Conservation (phyloP, 176 grass and related monocot species). For the Juncus inflexus region DNA sequence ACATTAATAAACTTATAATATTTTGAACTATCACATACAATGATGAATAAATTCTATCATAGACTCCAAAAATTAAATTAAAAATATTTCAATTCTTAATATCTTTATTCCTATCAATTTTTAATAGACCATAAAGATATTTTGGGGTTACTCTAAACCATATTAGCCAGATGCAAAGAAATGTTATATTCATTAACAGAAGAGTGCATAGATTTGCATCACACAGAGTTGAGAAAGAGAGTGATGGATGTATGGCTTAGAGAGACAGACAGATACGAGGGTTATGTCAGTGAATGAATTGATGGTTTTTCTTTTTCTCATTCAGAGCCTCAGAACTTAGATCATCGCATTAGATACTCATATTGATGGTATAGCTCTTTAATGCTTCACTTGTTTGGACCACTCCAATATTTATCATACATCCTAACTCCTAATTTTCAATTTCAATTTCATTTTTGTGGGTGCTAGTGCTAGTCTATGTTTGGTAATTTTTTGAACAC, state of each 20-base stretch:
- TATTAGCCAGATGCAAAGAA: neutral
- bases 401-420: slow-evolving; percentile 14
- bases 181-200: neutral
- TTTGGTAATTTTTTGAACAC: no score
- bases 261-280: slow-evolving; percentile 16
- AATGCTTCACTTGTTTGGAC: slow-evolving; percentile 19
- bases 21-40: neutral
- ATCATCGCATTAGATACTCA: slow-evolving; percentile 23
- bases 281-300: slow-evolving; percentile 31
- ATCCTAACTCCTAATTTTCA: neutral
- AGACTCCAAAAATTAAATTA: no score
- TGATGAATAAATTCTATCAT: neutral
- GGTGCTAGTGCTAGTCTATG: no score
- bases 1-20: neutral
- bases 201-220: neutral
- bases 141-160: no score
- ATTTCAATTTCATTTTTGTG: neutral
- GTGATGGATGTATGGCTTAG: no score
- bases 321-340: slow-evolving; percentile 22
- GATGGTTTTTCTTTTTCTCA: slow-evolving; percentile 3
- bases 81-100: no score
- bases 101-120: no score
- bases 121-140: no score
- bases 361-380: slow-evolving; percentile 11
- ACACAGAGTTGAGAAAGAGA: neutral